These are phyloP conservation scores for Pyrenochaeta sp. DNA, from an alignment of 2,329 filamentous ascomycete species.

Conservation along the genomic window DNA sequence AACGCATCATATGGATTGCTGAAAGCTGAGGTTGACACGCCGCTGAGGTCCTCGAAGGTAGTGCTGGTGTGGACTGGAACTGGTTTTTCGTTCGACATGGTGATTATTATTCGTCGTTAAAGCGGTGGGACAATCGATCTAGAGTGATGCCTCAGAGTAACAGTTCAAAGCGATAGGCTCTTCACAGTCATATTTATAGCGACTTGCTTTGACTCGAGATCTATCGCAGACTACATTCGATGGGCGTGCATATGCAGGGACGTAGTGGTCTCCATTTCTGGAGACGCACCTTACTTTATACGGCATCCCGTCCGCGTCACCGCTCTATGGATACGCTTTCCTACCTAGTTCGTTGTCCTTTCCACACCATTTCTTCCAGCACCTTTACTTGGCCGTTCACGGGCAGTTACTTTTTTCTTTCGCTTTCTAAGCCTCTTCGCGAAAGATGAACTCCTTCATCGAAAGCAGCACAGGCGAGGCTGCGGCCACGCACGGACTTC, in stretches of 20 bases:
- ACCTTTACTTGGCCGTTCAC: too few species aligned
- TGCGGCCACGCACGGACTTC: not conserved
- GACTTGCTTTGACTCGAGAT: not conserved
- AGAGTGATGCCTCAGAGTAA: not conserved
- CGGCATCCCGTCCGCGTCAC: not conserved
- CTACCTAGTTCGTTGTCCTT: not conserved
- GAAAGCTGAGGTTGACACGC: slow-evolving; percentile 47
- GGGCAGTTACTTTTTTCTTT: too few species aligned
- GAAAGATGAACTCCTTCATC: not conserved
- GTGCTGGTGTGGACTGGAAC: slow-evolving; percentile 27
- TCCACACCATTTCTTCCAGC: slow-evolving; percentile 1
- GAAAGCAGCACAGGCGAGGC: too few species aligned
- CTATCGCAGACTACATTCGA: slow-evolving; percentile 1
- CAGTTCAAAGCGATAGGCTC: not conserved
- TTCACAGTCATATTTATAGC: not conserved
- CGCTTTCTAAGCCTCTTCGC: not conserved
- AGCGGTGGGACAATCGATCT: not conserved
- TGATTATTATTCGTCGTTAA: slow-evolving; percentile 1
- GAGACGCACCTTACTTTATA: not conserved
- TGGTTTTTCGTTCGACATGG: slow-evolving; percentile 24
- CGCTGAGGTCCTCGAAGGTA: slow-evolving; percentile 52
- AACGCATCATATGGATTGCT: slow-evolving; percentile 81
- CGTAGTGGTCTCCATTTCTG: not conserved
- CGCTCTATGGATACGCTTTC: not conserved
- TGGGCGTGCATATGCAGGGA: slow-evolving; percentile 4